Evolutionary conservation across 225 moss, liverwort and hornwort genomes (phyloP).

Genomic region (Antitrichia curtipendula): DNA sequence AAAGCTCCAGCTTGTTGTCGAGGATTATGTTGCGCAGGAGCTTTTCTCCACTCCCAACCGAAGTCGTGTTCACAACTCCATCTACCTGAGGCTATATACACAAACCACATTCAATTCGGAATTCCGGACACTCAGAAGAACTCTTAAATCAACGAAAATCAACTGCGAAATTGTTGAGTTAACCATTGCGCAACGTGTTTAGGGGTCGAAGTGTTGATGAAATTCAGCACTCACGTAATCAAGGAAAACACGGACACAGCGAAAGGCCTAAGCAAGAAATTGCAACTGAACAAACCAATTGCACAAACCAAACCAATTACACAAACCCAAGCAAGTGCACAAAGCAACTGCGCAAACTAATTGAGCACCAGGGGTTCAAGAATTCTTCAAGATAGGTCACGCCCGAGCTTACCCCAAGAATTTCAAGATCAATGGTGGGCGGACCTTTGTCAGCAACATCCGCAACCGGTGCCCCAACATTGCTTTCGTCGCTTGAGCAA

Average conservation of each 20-base stretch:
- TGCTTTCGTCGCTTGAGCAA: slow-evolving; percentile 1
- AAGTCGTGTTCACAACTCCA: slow-evolving; percentile 9
- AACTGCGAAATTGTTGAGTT: background rate
- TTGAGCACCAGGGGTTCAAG: background rate
- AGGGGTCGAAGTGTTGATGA: background rate
- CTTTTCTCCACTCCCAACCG: slow-evolving; percentile 37
- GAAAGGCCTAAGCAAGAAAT: background rate
- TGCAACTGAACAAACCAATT: background rate
- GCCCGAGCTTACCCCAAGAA: slow-evolving; percentile 4
- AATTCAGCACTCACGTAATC: background rate
- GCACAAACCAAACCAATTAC: background rate
- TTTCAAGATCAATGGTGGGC: slow-evolving; percentile 23
- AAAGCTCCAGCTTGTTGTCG: slow-evolving; percentile 44
- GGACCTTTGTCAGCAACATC: slow-evolving; percentile 2
- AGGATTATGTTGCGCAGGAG: slow-evolving; percentile 34
- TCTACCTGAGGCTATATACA: slow-evolving; percentile 18
- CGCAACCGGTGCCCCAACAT: background rate
- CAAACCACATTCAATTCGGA: background rate
- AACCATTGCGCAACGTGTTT: background rate
- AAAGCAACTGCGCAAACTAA: background rate
- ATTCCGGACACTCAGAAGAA: background rate
- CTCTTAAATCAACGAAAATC: background rate
- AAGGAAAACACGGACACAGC: background rate
- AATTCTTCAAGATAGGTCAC: background rate
- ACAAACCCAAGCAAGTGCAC: background rate